Base-by-base conservation (phyloP, 129 eudicot genomes). In the Heracleum sosnowskyi region DNA sequence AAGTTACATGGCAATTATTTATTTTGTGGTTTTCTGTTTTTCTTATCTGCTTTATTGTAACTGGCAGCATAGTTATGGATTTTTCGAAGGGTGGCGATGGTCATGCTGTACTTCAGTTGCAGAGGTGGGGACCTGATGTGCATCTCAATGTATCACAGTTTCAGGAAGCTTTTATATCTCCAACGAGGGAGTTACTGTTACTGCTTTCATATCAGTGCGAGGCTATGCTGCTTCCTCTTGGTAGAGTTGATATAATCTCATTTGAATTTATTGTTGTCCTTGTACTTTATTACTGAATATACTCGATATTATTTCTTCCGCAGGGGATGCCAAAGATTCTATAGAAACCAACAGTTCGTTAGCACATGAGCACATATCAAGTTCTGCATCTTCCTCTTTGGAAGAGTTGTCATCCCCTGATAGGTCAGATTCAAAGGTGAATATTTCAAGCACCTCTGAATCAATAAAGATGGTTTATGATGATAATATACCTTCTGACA, bases 161-260 rank as follows among this genome's bases (percentile, higher is more conserved):
- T 82, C 87, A 86, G 39, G 97, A 95, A 84, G 98, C 94, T 80
- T 95, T 91, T 84, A 79, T 91, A 46, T 91, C 97, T 76, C 97
- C 97, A 33, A 87, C 89, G n/a, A 83, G 94, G 82, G 87, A 89
- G 81, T 79, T 86, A 7, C 60, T 91, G 80, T 62, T 90, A 71
- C 81, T 95, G 84, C 94, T 84, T 76, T 91, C 98, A 7, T 79
- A 85, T 80, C 83, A 90, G 44, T 66, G 83, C 55, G 96, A 91
- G 78, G 98, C 90, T 37, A 72, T 92, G 78, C 79, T 91, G 83
- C 84, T 95, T 83, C 98, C 96, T 78, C 72, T 91, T 45, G 88
- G 77, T 79, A 88, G 88, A 90, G 90, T 96, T 91, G 74, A 83
- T 78, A n/a, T 39, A 39, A 3, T 77, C 13, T 24, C 24, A n/a